Conservation (phyloP, 2,329 filamentous ascomycete genomes). For the Chaetomium globosum region DNA sequence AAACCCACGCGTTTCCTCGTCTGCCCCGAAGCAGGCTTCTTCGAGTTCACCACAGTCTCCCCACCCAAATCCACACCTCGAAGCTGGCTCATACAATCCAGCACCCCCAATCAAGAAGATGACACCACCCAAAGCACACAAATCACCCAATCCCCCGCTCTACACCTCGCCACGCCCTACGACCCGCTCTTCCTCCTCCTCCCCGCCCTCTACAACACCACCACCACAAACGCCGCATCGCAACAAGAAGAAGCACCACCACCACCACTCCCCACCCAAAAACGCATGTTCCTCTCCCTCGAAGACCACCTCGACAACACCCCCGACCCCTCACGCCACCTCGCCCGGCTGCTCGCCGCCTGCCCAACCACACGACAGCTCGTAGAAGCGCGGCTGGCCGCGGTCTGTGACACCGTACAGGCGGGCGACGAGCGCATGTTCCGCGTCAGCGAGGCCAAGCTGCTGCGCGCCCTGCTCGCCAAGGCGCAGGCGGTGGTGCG, state of each 20-base stretch:
- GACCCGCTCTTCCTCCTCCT: conserved; percentile 85
- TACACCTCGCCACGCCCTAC: conserved; percentile 82
- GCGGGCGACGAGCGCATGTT: conserved; percentile 86
- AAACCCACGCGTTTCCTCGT: conserved; percentile 62
- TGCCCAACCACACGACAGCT: conserved; percentile 51
- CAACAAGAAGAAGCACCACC: not conserved
- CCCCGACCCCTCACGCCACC: conserved; percentile 56
- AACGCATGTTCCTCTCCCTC: conserved; percentile 66
- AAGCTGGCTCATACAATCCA: conserved; percentile 62
- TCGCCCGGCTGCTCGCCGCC: conserved; percentile 57
- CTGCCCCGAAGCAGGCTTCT: conserved; percentile 63
- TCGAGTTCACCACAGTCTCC: conserved; percentile 64
- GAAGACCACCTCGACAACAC: conserved; percentile 74
- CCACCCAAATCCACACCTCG: conserved; percentile 57
- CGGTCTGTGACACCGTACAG: conserved; percentile 79
- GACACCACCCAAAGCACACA: conserved; percentile 21
- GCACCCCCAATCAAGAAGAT: conserved; percentile 23
- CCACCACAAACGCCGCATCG: conserved; percentile 31
- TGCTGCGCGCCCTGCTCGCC: conserved; percentile 63
- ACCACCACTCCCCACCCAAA: conserved; percentile 48
- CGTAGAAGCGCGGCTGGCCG: conserved; percentile 67
- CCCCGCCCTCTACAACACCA: conserved; percentile 62
- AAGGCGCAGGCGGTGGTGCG: conserved; percentile 71
- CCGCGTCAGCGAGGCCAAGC: conserved; percentile 72
- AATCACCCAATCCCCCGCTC: conserved; percentile 66